Base-by-base conservation (phyloP, 345 rosid species). In the Salix suchowensis region DNA sequence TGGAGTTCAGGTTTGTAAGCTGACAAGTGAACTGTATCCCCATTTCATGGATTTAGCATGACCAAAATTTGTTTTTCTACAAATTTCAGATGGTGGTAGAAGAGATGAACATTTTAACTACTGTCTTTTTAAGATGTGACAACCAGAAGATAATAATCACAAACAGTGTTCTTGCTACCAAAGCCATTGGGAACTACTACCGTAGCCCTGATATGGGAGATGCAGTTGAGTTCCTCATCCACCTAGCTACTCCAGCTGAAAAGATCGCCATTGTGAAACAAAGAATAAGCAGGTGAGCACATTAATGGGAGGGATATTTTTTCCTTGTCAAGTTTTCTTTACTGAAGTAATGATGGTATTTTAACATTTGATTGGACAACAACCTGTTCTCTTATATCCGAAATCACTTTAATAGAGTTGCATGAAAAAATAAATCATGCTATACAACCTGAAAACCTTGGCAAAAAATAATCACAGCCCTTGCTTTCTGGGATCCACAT, bases 201-300 rank as follows among this genome's bases (percentile, higher is more conserved):
- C 88, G 97, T 67, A 91, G 97, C 82, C 96, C 97, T 0, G 91
- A 91, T 70, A 92, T 92, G 97, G 82, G 91, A 28, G 96, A 92
- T 75, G 82, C 87, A 11, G 85, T 91, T 32, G 96, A 88, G 76
- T 92, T 92, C 86, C 71, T 87, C 4, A 77, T 92, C 23, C 84
- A 88, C 23, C 66, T 92, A 34, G 83, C 91, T 1, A 91, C 96
- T 18, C 84, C 94, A 36, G 81, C 85, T 11, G 92, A 91, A 7
- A 88, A 82, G 52, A 89, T 91, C 7, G 88, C 82, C 18, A 74
- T 73, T 55, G 86, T 92, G 62, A 91, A 84, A 77, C 82, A 81
- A 71, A 85, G 77, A 82, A 86, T 89, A 8, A 86, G 79, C 73
- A 78, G 74, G 96, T 91, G 36, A 46, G 66, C 36, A 8, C 15